A percentile compares a stretch with the other conserved stretches of the same genome.
Evolutionary conservation across 1,284 basidiomycete genomes (phyloP).

Genomic region (Irpex rosettiformis): DNA sequence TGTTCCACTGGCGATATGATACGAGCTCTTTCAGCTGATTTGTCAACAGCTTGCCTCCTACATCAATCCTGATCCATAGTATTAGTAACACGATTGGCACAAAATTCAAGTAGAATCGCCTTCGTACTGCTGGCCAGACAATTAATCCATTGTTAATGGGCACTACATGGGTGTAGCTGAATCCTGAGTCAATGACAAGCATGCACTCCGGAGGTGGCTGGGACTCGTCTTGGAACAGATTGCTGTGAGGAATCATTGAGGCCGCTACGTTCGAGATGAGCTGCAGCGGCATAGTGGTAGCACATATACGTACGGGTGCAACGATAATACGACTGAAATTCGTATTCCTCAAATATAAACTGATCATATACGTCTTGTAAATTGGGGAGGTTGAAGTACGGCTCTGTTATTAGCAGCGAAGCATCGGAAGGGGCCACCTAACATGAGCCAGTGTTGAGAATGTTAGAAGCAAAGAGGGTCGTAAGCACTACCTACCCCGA

Average conservation of each 20-base stretch:
- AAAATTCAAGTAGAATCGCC: conserved; percentile 41
- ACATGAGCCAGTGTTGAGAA: neutral
- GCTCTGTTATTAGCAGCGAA: conserved; percentile 85
- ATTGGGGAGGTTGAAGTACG: conserved; percentile 90
- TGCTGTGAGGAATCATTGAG: conserved; percentile 70
- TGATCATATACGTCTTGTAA: conserved; percentile 91
- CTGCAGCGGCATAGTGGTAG: neutral
- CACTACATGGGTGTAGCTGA: conserved; percentile 89
- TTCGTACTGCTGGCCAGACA: conserved; percentile 76
- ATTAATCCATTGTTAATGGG: conserved; percentile 79
- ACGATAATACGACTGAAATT: conserved; percentile 81
- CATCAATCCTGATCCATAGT: conserved; percentile 64
- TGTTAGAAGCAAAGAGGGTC: neutral
- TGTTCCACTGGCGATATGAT: conserved; percentile 95
- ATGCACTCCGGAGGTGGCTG: conserved; percentile 69
- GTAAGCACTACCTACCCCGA: conserved; percentile 50
- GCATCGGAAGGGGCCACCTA: conserved; percentile 73
- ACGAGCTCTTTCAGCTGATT: conserved; percentile 93
- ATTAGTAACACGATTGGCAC: neutral
- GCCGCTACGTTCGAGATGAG: conserved; percentile 55
- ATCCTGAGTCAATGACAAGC: conserved; percentile 86
- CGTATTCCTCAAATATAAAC: conserved; percentile 95
- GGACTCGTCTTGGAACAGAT: conserved; percentile 48
- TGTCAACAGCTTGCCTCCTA: conserved; percentile 92
- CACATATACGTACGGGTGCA: conserved; percentile 63